phyloP scores from a whole-genome alignment of 106 monocot species.

The Platanthera guangdongensis region DNA sequence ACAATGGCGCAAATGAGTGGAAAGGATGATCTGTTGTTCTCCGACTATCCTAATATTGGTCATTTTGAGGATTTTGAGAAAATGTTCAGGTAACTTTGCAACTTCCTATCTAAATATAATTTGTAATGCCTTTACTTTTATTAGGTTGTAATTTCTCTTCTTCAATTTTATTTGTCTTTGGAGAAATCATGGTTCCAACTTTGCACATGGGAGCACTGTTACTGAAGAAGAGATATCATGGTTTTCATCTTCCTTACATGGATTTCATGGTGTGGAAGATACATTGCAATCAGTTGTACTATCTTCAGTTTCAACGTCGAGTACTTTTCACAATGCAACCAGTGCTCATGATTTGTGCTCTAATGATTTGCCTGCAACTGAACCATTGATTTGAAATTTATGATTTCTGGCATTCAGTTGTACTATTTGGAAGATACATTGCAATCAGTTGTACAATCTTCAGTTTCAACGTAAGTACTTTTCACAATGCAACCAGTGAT shows the following conservation, averaged over 20 bases:
- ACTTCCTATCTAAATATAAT: neutral
- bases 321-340: slow-evolving; percentile 11
- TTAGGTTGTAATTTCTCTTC: neutral
- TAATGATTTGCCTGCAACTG: slow-evolving; percentile 7
- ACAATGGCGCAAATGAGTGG: slow-evolving; percentile 6
- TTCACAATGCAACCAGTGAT: too few relatives aligned
- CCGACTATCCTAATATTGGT: slow-evolving; percentile 41
- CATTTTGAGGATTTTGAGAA: slow-evolving; percentile 48
- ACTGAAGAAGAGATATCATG: slow-evolving; percentile 28
- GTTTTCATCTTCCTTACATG: slow-evolving; percentile 27
- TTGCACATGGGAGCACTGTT: slow-evolving; percentile 17
- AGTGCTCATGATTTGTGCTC: slow-evolving; percentile 8
- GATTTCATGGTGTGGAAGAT: slow-evolving; percentile 25
- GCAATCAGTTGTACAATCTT: too few relatives aligned
- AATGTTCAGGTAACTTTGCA: slow-evolving; percentile 36
- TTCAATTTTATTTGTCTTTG: slow-evolving; percentile 12
- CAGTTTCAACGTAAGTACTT: too few relatives aligned
- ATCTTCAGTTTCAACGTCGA: slow-evolving; percentile 17
- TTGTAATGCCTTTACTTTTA: slow-evolving; percentile 1
- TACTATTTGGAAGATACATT: too few relatives aligned
- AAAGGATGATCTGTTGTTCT: slow-evolving; percentile 24
- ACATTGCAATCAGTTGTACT: slow-evolving; percentile 12
- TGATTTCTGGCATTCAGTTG: too few relatives aligned
- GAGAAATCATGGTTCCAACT: slow-evolving; percentile 34
- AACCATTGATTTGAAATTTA: too few relatives aligned